phyloP scores from a whole-genome alignment of 441 rosid species.

The Erodium chrysanthum region DNA sequence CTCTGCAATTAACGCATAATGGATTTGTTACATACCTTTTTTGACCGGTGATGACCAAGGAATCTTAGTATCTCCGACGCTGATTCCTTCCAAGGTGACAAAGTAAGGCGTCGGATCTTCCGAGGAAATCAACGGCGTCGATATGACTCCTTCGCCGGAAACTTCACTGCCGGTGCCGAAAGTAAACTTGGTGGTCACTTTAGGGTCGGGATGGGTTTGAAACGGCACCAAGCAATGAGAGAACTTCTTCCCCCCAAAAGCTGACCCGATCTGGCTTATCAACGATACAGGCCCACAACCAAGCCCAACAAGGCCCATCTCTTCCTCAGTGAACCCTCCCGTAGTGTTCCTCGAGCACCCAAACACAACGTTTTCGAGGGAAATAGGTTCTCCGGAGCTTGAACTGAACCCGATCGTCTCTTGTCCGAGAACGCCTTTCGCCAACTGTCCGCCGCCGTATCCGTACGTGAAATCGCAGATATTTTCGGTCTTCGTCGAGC shows the following conservation, averaged over 20 bases:
- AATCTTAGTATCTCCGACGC: neutral
- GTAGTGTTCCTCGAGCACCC: constrained; percentile 16
- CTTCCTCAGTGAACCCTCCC: constrained; percentile 1
- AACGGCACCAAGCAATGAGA: constrained; percentile 15
- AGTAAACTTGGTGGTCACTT: constrained; percentile 16
- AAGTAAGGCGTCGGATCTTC: constrained; percentile 10
- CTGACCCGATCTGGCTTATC: constrained; percentile 3
- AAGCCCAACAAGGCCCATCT: constrained; percentile 14
- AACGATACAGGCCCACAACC: constrained; percentile 8
- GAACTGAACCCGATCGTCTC: too few relatives aligned
- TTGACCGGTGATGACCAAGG: neutral
- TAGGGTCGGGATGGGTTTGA: constrained; percentile 10
- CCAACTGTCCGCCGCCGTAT: too few relatives aligned
- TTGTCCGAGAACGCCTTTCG: too few relatives aligned
- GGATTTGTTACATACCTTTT: too few relatives aligned
- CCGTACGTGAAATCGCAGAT: too few relatives aligned
- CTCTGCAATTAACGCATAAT: too few relatives aligned
- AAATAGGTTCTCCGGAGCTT: too few relatives aligned
- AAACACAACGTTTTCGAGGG: neutral
- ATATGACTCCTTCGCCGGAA: constrained; percentile 9
- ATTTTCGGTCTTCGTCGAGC: too few relatives aligned
- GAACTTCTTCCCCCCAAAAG: constrained; percentile 8
- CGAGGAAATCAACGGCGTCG: neutral
- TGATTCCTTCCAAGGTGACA: constrained; percentile 1
- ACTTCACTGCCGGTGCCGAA: constrained; percentile 19